Conservation (phyloP, 2,329 filamentous ascomycete species). For the Ceratocystis colombiana region DNA sequence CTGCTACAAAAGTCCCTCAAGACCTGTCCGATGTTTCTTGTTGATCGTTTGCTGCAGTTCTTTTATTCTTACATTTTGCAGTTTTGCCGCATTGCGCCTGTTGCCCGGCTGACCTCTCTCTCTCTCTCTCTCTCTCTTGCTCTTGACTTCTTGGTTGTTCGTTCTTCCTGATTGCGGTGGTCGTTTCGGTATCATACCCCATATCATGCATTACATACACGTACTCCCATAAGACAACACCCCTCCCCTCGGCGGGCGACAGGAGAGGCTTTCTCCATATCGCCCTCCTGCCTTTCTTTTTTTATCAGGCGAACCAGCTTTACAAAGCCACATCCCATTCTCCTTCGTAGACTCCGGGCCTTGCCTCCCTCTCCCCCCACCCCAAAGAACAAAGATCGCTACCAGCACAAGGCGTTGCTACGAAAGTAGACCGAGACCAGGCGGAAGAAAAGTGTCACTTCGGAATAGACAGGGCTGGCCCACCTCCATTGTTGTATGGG, state of each 20-base stretch:
- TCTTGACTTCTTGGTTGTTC: too few relatives aligned
- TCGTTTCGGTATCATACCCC: not conserved
- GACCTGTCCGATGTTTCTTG: not conserved
- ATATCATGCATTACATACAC: not conserved
- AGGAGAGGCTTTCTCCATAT: not conserved
- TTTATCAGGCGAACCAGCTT: not conserved
- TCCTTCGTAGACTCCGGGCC: not conserved
- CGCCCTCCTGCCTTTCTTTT: not conserved
- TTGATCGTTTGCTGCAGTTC: not conserved
- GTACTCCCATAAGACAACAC: not conserved
- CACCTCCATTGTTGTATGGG: not conserved
- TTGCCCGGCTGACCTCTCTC: not conserved
- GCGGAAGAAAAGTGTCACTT: not conserved
- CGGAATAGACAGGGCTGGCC: not conserved
- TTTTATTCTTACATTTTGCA: not conserved
- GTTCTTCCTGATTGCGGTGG: too few relatives aligned
- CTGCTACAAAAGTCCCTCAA: conserved; percentile 3
- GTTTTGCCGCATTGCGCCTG: not conserved
- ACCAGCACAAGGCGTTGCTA: not conserved
- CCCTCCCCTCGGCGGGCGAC: not conserved
- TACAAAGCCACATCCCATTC: not conserved
- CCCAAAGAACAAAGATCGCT: not conserved
- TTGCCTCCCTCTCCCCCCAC: too few relatives aligned
- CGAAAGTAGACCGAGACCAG: not conserved
- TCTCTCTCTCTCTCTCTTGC: not conserved